Evolutionary conservation across 805 yeast species (phyloP).

Genomic region (Dipodascopsis tothii): DNA sequence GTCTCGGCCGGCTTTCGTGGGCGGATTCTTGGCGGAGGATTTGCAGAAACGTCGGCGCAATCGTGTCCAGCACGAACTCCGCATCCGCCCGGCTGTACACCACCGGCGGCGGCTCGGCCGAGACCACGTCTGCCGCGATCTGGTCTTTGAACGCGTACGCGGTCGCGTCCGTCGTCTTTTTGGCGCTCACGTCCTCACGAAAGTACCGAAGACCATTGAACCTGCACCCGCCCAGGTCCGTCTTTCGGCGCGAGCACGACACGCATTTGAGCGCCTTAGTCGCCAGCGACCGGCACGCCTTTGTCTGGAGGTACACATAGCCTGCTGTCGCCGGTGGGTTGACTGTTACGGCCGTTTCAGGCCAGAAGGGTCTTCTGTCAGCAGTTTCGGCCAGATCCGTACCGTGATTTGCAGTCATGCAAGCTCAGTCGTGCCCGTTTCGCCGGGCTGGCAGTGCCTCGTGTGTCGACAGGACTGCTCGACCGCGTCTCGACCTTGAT

Average conservation of each 20-base stretch:
- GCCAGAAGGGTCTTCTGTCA: no score
- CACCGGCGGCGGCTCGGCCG: slow-evolving; percentile 5
- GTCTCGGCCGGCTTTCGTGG: slow-evolving; percentile 1
- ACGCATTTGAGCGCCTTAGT: slow-evolving; percentile 17
- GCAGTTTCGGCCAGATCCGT: no score
- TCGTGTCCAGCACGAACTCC: slow-evolving; percentile 8
- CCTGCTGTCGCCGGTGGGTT: no score
- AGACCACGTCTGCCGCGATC: neutral
- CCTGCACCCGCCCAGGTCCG: slow-evolving; percentile 22
- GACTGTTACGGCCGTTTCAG: no score
- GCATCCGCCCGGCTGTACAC: no score
- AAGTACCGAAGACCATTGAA: slow-evolving; percentile 19
- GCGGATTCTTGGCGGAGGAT: slow-evolving; percentile 7
- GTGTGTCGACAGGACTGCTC: no score
- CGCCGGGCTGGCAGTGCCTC: no score
- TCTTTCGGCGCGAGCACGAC: slow-evolving; percentile 20
- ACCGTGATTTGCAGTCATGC: no score
- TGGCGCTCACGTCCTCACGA: slow-evolving; percentile 12
- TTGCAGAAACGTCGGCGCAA: slow-evolving; percentile 3
- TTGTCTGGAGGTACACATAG: no score
- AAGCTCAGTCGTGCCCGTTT: no score
- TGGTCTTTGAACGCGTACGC: slow-evolving; percentile 13
- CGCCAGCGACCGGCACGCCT: slow-evolving; percentile 16
- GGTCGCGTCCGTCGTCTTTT: slow-evolving; percentile 12
- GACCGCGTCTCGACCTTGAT: no score